Base-by-base conservation (phyloP, 2,329 filamentous ascomycete species). In the Exophiala xenobiotica region DNA sequence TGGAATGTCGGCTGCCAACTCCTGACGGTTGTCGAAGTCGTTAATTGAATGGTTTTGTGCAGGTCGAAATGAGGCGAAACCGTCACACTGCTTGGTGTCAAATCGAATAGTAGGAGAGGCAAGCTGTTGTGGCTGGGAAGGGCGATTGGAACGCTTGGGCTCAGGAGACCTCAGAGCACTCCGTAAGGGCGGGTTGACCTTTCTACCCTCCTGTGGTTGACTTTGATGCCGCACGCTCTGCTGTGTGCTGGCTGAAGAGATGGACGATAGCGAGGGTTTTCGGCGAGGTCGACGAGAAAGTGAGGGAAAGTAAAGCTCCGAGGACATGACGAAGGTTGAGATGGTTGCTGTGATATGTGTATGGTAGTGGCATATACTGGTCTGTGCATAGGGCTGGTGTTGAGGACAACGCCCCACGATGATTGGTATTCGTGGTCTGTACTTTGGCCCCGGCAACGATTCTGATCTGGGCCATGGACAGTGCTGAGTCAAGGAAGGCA, bases 281-380 rank as follows among this genome's bases (percentile, higher is more conserved):
- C 39, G 40, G 20, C 12, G 12, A 29, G 31, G 38, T 46, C 44
- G 54, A 51, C 20, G 29, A 40, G 38, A 18, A 37, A 24, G n/a
- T n/a, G 55, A 47, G 41, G 37, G 33, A 11, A 44, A 42, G 18
- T 22, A 27, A 42, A 46, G 38, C 23, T 37, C 53, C 11, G 37
- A 49, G 14, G 53, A 22, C 59, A 61, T 61, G 18, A 43, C 54
- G 20, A 27, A 31, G 35, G 46, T 43, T 43, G 19, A 43, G 33
- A 33, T 50, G 50, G 60, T 62, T 58, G 60, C 60, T 62, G 59
- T 54, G 57, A 51, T 48, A 61, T 61, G 54, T 33, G 38, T 49
- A 51, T 48, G 46, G 50, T 54, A 39, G 53, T 55, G 56, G 49
- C 49, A 53, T 46, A 53, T 54, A 29, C 16, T 61, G 54, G 51